Conservation (phyloP, 306 rosid species). For the Pyrus betulifolia region DNA sequence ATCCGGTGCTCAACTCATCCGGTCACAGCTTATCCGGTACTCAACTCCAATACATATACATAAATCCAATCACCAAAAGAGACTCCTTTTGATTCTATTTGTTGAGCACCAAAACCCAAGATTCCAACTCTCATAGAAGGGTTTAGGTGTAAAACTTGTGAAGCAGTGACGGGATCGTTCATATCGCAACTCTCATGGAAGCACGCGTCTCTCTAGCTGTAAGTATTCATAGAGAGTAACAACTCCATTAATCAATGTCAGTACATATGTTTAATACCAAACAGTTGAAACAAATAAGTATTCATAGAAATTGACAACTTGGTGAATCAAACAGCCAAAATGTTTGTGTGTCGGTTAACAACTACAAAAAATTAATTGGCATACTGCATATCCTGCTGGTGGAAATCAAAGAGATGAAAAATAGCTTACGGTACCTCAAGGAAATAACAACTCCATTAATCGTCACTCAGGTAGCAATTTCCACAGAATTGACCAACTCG, state of each 20-base stretch:
- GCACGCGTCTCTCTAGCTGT: no score
- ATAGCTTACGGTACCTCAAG: no score
- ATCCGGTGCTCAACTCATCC: background rate
- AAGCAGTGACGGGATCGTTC: no score
- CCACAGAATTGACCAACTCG: background rate
- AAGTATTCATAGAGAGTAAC: no score
- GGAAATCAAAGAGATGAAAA: no score
- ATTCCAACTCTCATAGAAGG: background rate
- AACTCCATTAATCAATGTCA: background rate
- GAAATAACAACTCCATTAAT: no score
- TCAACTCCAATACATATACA: background rate
- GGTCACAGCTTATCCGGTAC: background rate
- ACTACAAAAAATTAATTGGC: no score
- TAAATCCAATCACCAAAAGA: background rate
- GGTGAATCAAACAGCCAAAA: background rate
- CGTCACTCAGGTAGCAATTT: background rate
- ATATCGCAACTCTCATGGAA: no score
- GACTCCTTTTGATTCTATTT: background rate
- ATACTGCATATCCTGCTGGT: no score
- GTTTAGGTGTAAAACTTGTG: no score
- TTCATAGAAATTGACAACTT: no score
- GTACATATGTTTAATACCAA: background rate
- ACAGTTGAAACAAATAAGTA: background rate
- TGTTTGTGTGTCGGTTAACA: no score
- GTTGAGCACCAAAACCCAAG: background rate